A percentile compares a stretch with the other conserved stretches of the same genome.
Evolutionary conservation across 768 basidiomycete species (phyloP).

Genomic region (Udeniomyces megalosporus): DNA sequence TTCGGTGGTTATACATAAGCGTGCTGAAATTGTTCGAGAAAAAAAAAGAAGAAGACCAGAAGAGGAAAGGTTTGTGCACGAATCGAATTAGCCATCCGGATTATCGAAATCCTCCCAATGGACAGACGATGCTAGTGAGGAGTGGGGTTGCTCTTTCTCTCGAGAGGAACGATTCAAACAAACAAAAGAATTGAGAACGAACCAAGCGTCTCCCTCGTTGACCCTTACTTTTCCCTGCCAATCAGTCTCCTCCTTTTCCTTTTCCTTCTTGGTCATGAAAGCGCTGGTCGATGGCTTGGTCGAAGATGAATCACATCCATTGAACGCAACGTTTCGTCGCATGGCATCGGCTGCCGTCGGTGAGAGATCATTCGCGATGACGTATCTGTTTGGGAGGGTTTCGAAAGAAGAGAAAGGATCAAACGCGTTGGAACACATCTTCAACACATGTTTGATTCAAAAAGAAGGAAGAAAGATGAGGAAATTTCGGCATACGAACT

Average conservation of each 20-base stretch:
- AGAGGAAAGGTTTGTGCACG: no score
- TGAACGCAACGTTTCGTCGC: conserved; percentile 65
- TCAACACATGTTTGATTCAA: background rate
- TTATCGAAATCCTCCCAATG: background rate
- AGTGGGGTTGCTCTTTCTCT: background rate
- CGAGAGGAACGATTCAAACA: background rate
- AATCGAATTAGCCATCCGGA: no score
- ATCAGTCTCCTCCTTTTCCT: background rate
- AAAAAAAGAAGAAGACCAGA: background rate
- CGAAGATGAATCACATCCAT: conserved; percentile 38
- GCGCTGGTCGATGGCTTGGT: conserved; percentile 21
- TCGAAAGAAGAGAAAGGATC: background rate
- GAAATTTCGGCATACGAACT: conserved; percentile 37
- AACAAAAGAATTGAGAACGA: conserved; percentile 22
- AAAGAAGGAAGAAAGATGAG: background rate
- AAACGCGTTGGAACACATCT: background rate
- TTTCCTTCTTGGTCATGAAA: background rate
- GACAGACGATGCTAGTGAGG: no score
- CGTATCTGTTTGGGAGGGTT: conserved; percentile 40
- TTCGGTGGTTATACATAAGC: conserved; percentile 77
- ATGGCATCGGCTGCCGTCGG: conserved; percentile 69
- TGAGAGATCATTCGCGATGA: conserved; percentile 89
- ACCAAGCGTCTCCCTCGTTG: conserved; percentile 93
- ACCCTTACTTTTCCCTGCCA: conserved; percentile 49
- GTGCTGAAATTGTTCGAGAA: no score